Base-by-base conservation (phyloP, 306 rosid species). In the Cucurbita maxima region DNA sequence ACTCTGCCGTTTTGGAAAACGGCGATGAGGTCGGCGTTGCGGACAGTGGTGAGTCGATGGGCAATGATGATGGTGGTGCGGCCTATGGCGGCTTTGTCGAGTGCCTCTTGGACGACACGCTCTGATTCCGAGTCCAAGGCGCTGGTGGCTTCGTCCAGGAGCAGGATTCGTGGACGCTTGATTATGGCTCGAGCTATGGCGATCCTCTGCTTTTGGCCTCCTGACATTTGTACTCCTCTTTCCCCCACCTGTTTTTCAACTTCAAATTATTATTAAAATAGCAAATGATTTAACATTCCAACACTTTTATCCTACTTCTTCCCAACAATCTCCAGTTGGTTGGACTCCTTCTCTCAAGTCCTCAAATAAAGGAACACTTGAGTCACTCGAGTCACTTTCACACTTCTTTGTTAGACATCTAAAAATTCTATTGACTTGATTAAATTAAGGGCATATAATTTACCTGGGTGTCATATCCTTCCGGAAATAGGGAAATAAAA, bases 181-280 rank as follows among this genome's bases (percentile, higher is more conserved):
- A 93, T 86, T 16, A 87, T 76, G 7, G 98, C 98, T 53, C 97
- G 53, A 15, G 98, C 96, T 4, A 93, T 93, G 1, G 98, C 97
- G 6, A 93, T 90, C 50, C 98, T 90, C 34, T 90, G 98, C 59
- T 93, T 93, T 66, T 93, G 98, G 48, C 98, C 97, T 7, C 98
- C 98, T 8, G 98, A 93, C 97, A 93, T 87, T 75, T 93, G 97
- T 40, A 85, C 86, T 20, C 98, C 97, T 45, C 90, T 82, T 71
- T 93, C 98, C 0, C 98, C 98, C 36, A 93, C 98, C 43, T 30
- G 34, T 30, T 30, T 30, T 30, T 30, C 34, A 30, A 30, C 34
- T 30, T 30, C 34, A 30, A 30, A 30, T 30, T 30, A 30, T 30
- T 30, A 30, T 30, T 30, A 30, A 30, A 30, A 30, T 30, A 30